Percentiles rank a stretch among this genome's conserved stretches.
Evolutionary conservation across 2,329 filamentous ascomycete species (phyloP).

Genomic region (Alternaria panax): DNA sequence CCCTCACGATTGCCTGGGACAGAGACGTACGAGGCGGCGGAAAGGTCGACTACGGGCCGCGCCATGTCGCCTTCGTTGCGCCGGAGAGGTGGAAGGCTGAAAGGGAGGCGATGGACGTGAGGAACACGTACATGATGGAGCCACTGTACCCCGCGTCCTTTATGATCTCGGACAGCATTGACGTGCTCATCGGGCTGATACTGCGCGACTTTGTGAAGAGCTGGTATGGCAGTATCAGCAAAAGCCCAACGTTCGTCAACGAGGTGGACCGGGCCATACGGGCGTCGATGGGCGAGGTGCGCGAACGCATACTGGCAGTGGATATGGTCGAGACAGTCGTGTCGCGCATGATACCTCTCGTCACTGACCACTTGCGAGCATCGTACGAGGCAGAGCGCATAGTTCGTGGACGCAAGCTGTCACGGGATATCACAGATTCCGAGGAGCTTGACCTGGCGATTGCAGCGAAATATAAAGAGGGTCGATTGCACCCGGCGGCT

Average conservation of each 20-base stretch:
- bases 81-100: slow-evolving; percentile 74
- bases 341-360: slow-evolving; percentile 81
- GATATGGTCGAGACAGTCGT: slow-evolving; percentile 87
- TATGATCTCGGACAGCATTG: slow-evolving; percentile 79
- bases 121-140: slow-evolving; percentile 69
- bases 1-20: slow-evolving; percentile 65
- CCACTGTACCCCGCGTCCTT: slow-evolving; percentile 79
- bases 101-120: slow-evolving; percentile 68
- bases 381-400: slow-evolving; percentile 89
- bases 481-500: slow-evolving; percentile 85
- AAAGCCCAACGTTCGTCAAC: slow-evolving; percentile 79
- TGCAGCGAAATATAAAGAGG: slow-evolving; percentile 90
- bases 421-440: slow-evolving; percentile 89
- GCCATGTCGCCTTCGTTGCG: slow-evolving; percentile 65
- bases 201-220: slow-evolving; percentile 83
- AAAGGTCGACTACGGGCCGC: slow-evolving; percentile 51
- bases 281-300: slow-evolving; percentile 72
- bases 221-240: slow-evolving; percentile 90
- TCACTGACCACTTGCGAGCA: slow-evolving; percentile 87
- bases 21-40: slow-evolving; percentile 52
- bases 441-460: slow-evolving; percentile 96
- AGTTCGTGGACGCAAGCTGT: slow-evolving; percentile 86
- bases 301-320: slow-evolving; percentile 74
- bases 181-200: slow-evolving; percentile 78
- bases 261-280: slow-evolving; percentile 85